Base-by-base conservation (phyloP, 495 filamentous ascomycete genomes). In the Podospora fimiseda region DNA sequence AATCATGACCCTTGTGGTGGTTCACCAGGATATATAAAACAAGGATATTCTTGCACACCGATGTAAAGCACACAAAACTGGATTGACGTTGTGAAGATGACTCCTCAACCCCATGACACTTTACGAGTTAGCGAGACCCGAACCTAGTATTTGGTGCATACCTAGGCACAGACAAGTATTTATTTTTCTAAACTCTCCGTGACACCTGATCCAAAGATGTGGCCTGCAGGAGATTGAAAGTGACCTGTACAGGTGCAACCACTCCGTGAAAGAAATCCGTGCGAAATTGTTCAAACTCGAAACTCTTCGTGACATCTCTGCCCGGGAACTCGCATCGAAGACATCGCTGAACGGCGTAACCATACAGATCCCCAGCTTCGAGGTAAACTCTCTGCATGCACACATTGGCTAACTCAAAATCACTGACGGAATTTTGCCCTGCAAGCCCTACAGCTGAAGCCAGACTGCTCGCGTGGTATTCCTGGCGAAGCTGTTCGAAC, bases 311-410 rank as follows among this genome's bases (percentile, higher is more conserved):
- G 2, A 37, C 13, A 19, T 54, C 51, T 14, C 43, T 43, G 2
- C 43, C 43, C 3, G 51, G 51, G n/a, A 48, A 54, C 18, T 54
- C 51, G 20, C 44, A 54, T 3, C 43, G 51, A 2, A 54, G 44
- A 33, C 51, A 54, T 37, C 51, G 30, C 33, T 54, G 43, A n/a
- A 54, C 43, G 2, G 51, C 51, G 33, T 48, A 48, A n/a, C 51
- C 51, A 37, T 48, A 54, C 13, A 22, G 30, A 14, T 48, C 18
- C 3, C 51, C 51, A 13, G 30, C 43, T 9, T 53, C 43, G 2
- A 53, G 27, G 19, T 53, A 48, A 1, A 54, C 33, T 33, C 27
- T 33, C 27, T 33, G 27, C 27, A 33, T 33, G 27, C 27, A 33
- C 27, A 33, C 11, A 11, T 33, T 33, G 5, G 27, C 27, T 5